Conservation (phyloP, 768 basidiomycete genomes). For the Pleurotus platypus region DNA sequence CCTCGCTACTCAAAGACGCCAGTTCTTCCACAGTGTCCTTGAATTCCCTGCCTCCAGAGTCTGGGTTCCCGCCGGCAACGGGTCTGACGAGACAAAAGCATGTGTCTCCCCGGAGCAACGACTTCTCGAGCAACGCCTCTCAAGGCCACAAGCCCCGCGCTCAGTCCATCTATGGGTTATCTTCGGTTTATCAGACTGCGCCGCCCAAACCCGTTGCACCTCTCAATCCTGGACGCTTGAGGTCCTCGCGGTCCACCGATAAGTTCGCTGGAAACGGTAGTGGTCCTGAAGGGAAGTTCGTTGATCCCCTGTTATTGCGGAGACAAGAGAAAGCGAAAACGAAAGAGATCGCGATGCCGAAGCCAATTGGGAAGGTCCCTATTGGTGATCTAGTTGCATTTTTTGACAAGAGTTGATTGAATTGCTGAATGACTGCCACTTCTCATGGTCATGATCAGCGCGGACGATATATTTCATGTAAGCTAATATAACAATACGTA, state of each 20-base stretch:
- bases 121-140: constrained; percentile 7
- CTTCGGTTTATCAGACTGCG: constrained; percentile 28
- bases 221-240: constrained; percentile 25
- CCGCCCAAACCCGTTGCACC: constrained; percentile 26
- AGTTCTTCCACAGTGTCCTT: constrained; percentile 3
- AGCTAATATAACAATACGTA: no score
- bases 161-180: constrained; percentile 56
- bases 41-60: constrained; percentile 3
- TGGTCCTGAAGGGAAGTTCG: constrained; percentile 45
- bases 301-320: constrained; percentile 73
- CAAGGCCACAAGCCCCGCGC: constrained; percentile 30
- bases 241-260: constrained; percentile 39
- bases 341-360: constrained; percentile 41
- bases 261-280: constrained; percentile 16
- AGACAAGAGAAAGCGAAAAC: constrained; percentile 52
- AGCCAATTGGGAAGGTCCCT: constrained; percentile 58
- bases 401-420: constrained; percentile 50
- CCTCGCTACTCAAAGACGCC: not conserved
- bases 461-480: no score
- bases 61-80: not conserved
- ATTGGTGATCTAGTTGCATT: constrained; percentile 82
- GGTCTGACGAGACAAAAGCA: not conserved
- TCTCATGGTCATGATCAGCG: no score
- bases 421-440: no score
- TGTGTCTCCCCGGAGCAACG: not conserved